phyloP scores from a whole-genome alignment of 2,329 filamentous ascomycete genomes.

The Botrytis paeoniae region DNA sequence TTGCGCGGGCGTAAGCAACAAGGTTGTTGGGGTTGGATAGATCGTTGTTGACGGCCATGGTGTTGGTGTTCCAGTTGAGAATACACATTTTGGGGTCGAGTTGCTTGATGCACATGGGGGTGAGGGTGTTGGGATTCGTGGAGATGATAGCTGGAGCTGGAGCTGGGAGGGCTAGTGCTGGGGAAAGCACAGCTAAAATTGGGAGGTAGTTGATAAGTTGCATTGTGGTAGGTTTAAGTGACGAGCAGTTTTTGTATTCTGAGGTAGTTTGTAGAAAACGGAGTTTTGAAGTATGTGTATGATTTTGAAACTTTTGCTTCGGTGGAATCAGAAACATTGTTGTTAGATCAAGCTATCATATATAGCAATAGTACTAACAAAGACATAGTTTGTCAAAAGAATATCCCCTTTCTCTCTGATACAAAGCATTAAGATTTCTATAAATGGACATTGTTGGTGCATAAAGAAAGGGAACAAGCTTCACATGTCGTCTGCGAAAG shows the following conservation, averaged over 20 bases:
- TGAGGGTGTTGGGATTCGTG: neutral
- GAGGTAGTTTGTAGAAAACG: neutral
- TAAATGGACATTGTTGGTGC: neutral
- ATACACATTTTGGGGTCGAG: neutral
- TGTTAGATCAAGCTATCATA: neutral
- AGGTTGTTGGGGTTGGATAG: conserved; percentile 9
- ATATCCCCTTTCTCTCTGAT: neutral
- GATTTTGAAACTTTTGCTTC: neutral
- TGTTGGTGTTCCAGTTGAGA: conserved; percentile 15
- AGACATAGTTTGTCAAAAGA: neutral
- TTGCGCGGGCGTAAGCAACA: neutral
- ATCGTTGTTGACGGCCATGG: conserved; percentile 15
- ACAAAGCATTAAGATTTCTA: neutral
- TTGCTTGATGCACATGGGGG: neutral
- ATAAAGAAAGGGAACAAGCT: neutral
- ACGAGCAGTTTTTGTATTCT: neutral
- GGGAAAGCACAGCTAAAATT: neutral
- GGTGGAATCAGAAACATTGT: neutral
- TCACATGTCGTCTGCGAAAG: neutral
- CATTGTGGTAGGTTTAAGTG: conserved; percentile 1
- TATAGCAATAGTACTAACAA: neutral
- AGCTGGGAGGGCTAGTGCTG: neutral
- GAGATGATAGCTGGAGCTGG: neutral
- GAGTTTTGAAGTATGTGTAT: neutral
- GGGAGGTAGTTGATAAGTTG: conserved; percentile 13